Conservation (phyloP, 345 rosid species). For the Aethionema arabicum region DNA sequence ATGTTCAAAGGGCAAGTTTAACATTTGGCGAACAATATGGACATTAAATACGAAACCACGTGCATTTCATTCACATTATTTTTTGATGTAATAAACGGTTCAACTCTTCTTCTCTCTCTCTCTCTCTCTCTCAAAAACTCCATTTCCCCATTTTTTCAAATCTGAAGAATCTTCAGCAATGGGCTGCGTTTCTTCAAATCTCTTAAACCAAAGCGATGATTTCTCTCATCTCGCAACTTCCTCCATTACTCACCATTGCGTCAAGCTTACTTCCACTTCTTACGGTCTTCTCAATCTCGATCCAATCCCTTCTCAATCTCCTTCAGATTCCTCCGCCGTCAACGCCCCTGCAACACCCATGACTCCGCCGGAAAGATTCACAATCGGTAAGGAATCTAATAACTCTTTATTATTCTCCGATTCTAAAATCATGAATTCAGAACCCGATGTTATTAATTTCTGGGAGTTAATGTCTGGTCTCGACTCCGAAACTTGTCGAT, state of each 20-base stretch:
- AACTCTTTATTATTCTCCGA: conserved; percentile 49
- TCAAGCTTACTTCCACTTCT: conserved; percentile 83
- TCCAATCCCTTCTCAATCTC: conserved; percentile 37
- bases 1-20: too few species aligned
- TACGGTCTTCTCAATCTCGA: conserved; percentile 87
- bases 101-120: background rate
- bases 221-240: conserved; percentile 60
- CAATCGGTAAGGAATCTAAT: conserved; percentile 39
- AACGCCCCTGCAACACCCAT: conserved; percentile 46
- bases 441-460: conserved; percentile 68
- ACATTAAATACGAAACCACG: conserved; percentile 22
- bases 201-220: conserved; percentile 64
- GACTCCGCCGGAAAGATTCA: conserved; percentile 59
- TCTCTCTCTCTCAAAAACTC: conserved; percentile 24
- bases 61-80: conserved; percentile 13
- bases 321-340: conserved; percentile 5
- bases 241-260: conserved; percentile 70
- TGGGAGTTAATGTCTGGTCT: conserved; percentile 94
- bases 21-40: background rate
- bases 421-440: conserved; percentile 41
- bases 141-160: conserved; percentile 11
- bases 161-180: conserved; percentile 32
- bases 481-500: conserved; percentile 66
- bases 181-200: conserved; percentile 85
- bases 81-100: conserved; percentile 18